phyloP scores from a whole-genome alignment of 345 rosid species.

The Dovyalis caffra region DNA sequence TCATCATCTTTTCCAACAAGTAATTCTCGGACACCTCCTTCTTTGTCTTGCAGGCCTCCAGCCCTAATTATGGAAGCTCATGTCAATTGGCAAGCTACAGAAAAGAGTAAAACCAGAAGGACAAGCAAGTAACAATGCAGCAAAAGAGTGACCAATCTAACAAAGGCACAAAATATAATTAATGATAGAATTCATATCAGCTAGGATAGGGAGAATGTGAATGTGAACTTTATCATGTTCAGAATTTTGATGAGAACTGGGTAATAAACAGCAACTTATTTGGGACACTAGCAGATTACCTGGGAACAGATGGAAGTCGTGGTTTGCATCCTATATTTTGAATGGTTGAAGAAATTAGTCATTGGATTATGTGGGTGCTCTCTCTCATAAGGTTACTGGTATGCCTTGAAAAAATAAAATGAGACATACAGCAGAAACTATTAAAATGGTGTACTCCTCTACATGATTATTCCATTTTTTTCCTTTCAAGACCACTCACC shows the following conservation, averaged over 20 bases:
- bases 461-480: no score
- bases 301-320: not conserved
- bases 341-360: not conserved
- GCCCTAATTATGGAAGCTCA: conserved; percentile 52
- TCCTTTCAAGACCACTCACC: no score
- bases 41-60: conserved; percentile 91
- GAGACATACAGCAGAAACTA: not conserved
- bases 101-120: not conserved
- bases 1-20: conserved; percentile 87
- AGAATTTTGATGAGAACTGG: not conserved
- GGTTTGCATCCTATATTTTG: not conserved
- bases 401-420: not conserved
- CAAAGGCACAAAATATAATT: no score
- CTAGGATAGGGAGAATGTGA: not conserved
- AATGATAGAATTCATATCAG: no score
- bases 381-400: no score
- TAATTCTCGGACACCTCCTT: conserved; percentile 79
- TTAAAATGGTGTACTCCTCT: not conserved
- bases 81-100: conserved; percentile 8
- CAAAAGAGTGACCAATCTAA: no score
- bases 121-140: not conserved
- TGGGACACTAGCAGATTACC: not conserved
- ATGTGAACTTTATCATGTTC: not conserved
- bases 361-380: no score
- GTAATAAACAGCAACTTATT: not conserved